Evolutionary conservation across 208 protist genomes (phyloP), one percentile per base, ranked within the genome.

Genomic region (Leishmania gerbilli): DNA sequence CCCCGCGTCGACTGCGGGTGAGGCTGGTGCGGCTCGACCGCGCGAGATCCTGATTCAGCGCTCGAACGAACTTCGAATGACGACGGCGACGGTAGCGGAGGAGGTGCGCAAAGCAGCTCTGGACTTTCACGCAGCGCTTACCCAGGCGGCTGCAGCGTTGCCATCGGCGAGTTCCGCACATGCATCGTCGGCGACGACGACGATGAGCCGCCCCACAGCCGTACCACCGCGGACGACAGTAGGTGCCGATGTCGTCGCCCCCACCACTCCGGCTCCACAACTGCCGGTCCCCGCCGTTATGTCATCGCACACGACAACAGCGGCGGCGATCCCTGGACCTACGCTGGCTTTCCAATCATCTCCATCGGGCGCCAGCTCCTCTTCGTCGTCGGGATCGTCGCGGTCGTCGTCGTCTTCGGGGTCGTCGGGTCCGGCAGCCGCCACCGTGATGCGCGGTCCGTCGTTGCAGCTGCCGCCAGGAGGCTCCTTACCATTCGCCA

Each of bases 41-140:
- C 87, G 85, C n/a, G 87, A 88, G 11, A 83, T 91, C 65, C 58
- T 93, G n/a, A 84, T 96, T 31, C 88, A 79, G 42, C 84, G 82
- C 56, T 96, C 91, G 2, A 90, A 96, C 76, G 81, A 84, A 37
- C 68, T 93, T 71, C 87, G 91, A 6, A 55, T 77, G 21, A 65
- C 77, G 77, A 86, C 81, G 60, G 79, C 84, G 0, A 72, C 76
- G 4, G 60, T 81, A 6, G 87, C 88, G 8, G 76, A 84, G 42
- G 42, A 74, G 21, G 85, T 93, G 0, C 15, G 56, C 64, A 64
- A 85, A 42, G 80, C 84, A 1, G 82, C 88, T 1, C 40, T 75
- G 24, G 37, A 17, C 17, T 91, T 94, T n/a, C 55, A 56, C 58
- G 15, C 67, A 2, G 58, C 56, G 55, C 78, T 92, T 11, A 49